Evolutionary conservation across 2,329 filamentous ascomycete genomes (phyloP), one percentile per base, ranked within the genome.

Genomic region (Lasiodiplodia gonubiensis): DNA sequence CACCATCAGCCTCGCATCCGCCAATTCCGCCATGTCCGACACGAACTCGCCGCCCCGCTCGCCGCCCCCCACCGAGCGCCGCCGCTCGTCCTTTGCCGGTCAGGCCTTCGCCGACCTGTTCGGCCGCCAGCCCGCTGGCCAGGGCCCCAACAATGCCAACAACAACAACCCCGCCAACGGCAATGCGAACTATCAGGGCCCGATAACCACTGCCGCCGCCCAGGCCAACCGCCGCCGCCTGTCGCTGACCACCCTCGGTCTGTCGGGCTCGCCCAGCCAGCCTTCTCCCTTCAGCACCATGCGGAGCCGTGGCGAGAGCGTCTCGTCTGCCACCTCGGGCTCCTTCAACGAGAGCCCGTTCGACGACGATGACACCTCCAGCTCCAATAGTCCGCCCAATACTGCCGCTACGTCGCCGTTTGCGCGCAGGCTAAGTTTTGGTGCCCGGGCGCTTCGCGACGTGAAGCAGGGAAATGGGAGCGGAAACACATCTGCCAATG

Each of bases 341-440:
- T 79, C 78, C 46, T 80, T 84, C 68, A 82, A 85, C 71, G 83
- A 85, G 72, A 82, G 79, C 21, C 82, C 83, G 16, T 82, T 85
- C 69, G 82, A 83, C 69, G 90, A 92, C 70, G 91, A 94, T 68
- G 81, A 83, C 65, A 79, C 83, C 48, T 48, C 59, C 46, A 78
- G 82, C n/a, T 79, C 80, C 48, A 86, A 84, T 74, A 87, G 86
- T 72, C 85, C 86, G 18, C 89, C 92, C 39, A 86, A 83, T 64
- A 92, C 91, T 14, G 39, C 66, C 7, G 49, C 57, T 11, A 64
- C 49, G 10, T 67, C 66, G 66, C 92, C 93, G 39, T 94, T 94
- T 76, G 87, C 87, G 68, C 90, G 94, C 72, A 91, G 94, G 68
- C 89, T 97, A 83, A 97, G 94, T 80, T 96, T 97, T 75, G 94